Evolutionary conservation across 768 basidiomycete species (phyloP).

Genomic region (Termitomyces titanicus): DNA sequence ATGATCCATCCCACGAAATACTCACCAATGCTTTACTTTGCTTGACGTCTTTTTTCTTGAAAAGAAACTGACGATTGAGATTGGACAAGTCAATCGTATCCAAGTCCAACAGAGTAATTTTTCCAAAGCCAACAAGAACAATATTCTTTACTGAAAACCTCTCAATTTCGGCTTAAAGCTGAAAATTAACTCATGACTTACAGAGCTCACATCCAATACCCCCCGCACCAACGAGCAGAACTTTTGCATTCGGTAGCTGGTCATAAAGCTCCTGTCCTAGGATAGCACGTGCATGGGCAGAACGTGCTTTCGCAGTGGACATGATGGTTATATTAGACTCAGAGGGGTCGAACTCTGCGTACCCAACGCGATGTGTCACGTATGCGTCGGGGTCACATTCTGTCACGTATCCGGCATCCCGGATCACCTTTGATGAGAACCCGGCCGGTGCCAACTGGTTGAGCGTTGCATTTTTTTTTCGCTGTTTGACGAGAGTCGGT

Average conservation of each 20-base stretch:
- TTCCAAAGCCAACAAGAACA: slow-evolving; percentile 87
- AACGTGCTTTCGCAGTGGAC: slow-evolving; percentile 49
- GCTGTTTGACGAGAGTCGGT: no score
- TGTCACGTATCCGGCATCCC: no score
- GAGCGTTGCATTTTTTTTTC: no score
- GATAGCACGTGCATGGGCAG: slow-evolving; percentile 68
- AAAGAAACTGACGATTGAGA: slow-evolving; percentile 94
- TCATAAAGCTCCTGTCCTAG: slow-evolving; percentile 70
- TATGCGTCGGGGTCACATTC: slow-evolving; percentile 22
- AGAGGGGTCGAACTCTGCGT: neutral
- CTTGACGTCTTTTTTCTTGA: slow-evolving; percentile 95
- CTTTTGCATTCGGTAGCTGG: slow-evolving; percentile 58
- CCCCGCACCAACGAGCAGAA: slow-evolving; percentile 91
- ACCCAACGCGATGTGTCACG: slow-evolving; percentile 24
- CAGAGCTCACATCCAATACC: slow-evolving; percentile 97
- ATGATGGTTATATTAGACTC: slow-evolving; percentile 23
- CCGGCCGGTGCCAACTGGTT: no score
- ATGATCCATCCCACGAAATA: neutral
- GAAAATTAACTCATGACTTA: slow-evolving; percentile 32
- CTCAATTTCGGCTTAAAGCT: neutral
- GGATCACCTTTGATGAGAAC: no score
- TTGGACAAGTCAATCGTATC: slow-evolving; percentile 99
- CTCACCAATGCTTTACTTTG: slow-evolving; percentile 90
- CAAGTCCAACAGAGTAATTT: slow-evolving; percentile 90
- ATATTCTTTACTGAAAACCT: slow-evolving; percentile 84